These are phyloP conservation scores for Clausena lansium DNA, from an alignment of 345 rosid genomes.

Conservation along the genomic window DNA sequence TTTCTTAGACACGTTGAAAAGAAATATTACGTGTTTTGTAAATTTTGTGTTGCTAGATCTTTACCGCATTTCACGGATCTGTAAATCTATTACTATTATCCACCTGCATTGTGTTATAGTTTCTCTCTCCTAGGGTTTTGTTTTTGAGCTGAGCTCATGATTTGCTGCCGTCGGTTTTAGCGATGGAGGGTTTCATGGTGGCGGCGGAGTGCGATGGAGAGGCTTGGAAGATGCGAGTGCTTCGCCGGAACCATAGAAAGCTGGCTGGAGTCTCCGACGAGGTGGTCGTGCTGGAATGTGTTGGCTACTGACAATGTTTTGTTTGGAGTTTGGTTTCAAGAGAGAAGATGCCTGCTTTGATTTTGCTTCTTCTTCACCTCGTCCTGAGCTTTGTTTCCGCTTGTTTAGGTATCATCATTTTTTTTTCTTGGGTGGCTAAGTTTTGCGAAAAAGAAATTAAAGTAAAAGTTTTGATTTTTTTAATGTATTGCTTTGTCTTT, in stretches of 20 bases:
- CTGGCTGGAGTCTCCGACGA: conserved; percentile 25
- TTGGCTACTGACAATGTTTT: conserved; percentile 46
- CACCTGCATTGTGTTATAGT: conserved; percentile 24
- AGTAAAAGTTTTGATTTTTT: not conserved
- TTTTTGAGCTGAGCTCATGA: conserved; percentile 2
- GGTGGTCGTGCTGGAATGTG: conserved; percentile 17
- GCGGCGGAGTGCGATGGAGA: conserved; percentile 32
- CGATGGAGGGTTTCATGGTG: conserved; percentile 18
- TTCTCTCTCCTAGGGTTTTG: conserved; percentile 56
- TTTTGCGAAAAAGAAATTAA: not conserved
- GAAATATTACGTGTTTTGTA: not conserved
- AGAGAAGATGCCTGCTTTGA: conserved; percentile 46
- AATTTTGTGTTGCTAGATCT: conserved; percentile 20
- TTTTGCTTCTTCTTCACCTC: conserved; percentile 43
- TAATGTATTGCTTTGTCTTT: not conserved
- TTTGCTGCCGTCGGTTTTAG: not conserved
- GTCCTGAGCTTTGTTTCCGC: conserved; percentile 34
- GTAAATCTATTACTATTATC: not conserved
- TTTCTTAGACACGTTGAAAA: no score
- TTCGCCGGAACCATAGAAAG: conserved; percentile 19
- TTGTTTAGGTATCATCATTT: conserved; percentile 45
- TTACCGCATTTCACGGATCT: conserved; percentile 76
- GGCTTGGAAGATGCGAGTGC: conserved; percentile 18
- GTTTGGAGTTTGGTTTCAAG: conserved; percentile 31
- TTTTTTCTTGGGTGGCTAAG: not conserved